Percentiles rank a stretch among this genome's conserved stretches.
Conservation (phyloP, 2,329 filamentous ascomycete genomes). For the Penicillium hesseltinei region DNA sequence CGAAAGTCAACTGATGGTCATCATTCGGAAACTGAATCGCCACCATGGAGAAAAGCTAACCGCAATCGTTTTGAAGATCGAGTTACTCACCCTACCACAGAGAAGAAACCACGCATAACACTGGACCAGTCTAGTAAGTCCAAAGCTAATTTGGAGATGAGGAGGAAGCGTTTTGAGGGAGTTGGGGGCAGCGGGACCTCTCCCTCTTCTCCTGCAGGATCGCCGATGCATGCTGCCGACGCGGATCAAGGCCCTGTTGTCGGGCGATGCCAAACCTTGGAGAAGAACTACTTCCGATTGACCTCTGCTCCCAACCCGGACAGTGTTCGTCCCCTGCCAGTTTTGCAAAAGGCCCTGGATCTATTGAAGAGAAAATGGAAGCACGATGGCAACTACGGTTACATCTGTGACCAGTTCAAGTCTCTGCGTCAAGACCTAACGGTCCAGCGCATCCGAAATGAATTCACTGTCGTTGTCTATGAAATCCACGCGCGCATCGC, state of each 20-base stretch:
- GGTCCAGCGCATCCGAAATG: slow-evolving; percentile 93
- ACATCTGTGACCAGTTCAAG: slow-evolving; percentile 99
- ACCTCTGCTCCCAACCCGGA: slow-evolving; percentile 86
- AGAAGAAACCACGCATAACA: slow-evolving; percentile 51
- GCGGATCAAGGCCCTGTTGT: slow-evolving; percentile 67
- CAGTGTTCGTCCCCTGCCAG: slow-evolving; percentile 76
- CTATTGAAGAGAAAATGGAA: slow-evolving; percentile 93
- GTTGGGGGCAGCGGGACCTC: slow-evolving; percentile 43
- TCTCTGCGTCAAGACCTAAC: slow-evolving; percentile 97
- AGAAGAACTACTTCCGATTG: slow-evolving; percentile 93
- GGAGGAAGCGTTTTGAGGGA: slow-evolving; percentile 79
- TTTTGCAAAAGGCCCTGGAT: slow-evolving; percentile 82
- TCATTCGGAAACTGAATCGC: slow-evolving; percentile 54
- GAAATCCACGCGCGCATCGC: slow-evolving; percentile 97
- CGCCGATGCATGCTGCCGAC: slow-evolving; percentile 46
- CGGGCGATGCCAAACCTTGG: slow-evolving; percentile 77
- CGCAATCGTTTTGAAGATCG: slow-evolving; percentile 68
- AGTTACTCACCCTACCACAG: slow-evolving; percentile 61
- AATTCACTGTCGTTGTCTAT: slow-evolving; percentile 94
- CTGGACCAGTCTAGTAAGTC: slow-evolving; percentile 75
- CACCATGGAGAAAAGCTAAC: slow-evolving; percentile 76
- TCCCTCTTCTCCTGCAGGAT: slow-evolving; percentile 46
- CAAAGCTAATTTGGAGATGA: slow-evolving; percentile 80
- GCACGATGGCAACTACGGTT: slow-evolving; percentile 88
- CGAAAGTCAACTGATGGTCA: slow-evolving; percentile 71